Base-by-base conservation (phyloP, 2,329 filamentous ascomycete genomes). In the Ceratocystiopsis minuta region DNA sequence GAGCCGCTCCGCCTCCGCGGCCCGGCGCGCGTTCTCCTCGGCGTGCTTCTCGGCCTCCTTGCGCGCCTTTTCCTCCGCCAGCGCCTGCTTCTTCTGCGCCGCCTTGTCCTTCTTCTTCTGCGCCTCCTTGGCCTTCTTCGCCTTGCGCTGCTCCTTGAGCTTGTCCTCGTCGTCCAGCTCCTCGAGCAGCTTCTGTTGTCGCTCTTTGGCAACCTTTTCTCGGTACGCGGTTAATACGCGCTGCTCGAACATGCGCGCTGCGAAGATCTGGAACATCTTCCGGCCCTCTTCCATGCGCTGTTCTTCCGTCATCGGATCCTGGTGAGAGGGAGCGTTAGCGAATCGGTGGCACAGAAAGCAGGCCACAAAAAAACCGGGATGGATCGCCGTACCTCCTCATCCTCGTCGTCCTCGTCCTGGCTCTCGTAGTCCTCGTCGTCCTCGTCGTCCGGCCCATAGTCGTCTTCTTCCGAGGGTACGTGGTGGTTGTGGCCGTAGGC, bases 231-330 rank as follows among this genome's bases (percentile, higher is more conserved):
- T 88, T 45, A 98, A 69, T 17, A 98, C 90, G 48, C 90, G 74
- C 59, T 98, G 90, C 63, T 98, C 90, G 59, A 98, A 98, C 90
- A 98, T 98, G 48, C 90, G 78, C 44, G 90, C 90, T 46, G 90
- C 90, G 60, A 98, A 98, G 58, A 98, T 96, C 59, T 98, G 90
- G 57, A 98, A 98, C 90, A 98, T 98, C 51, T 88, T 74, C 43
- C 90, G 77, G 46, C 90, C 90, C 66, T 98, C 90, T 59, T 96
- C 87, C 90, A 98, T 96, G 47, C 90, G 82, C 66, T 96, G 87
- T 63, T 94, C 85, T 65, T 96, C 88, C 40, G 86, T 95, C 84
- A 96, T 90, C 49, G 80, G 77, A 57, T 93, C 87, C 88, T 96
- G 14, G 6, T 1, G 20, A 6, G 24, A 20, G 24, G 7, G 2